These are phyloP conservation scores for Coniochaeta sp. DNA, from an alignment of 2,329 filamentous ascomycete genomes.

Conservation along the genomic window DNA sequence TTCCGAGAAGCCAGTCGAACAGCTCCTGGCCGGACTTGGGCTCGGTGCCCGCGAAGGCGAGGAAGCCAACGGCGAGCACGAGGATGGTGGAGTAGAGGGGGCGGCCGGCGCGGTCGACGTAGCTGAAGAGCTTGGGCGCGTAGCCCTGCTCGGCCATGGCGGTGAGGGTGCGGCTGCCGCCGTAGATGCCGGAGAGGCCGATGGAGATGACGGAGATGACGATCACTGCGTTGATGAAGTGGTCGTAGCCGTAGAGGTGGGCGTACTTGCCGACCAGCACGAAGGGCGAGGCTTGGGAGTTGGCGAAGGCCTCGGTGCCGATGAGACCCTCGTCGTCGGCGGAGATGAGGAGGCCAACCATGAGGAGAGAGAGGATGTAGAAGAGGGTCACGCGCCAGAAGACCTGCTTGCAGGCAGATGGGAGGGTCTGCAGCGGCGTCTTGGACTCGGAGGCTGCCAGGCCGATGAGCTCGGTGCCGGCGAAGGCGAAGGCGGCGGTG, in stretches of 20 bases:
- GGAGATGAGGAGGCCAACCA: slow-evolving; percentile 54
- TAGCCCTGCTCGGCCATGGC: slow-evolving; percentile 54
- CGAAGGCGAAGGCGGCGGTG: slow-evolving; percentile 50
- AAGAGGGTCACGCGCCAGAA: slow-evolving; percentile 20
- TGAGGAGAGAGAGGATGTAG: slow-evolving; percentile 45
- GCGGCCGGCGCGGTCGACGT: slow-evolving; percentile 52
- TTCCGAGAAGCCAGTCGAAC: slow-evolving; percentile 59
- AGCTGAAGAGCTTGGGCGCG: slow-evolving; percentile 48
- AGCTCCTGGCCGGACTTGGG: slow-evolving; percentile 34
- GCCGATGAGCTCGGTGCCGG: slow-evolving; percentile 50
- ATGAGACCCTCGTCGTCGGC: slow-evolving; percentile 43
- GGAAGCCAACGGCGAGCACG: slow-evolving; percentile 40
- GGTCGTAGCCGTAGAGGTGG: slow-evolving; percentile 42
- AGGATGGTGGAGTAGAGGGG: slow-evolving; percentile 43
- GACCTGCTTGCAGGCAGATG: slow-evolving; percentile 60
- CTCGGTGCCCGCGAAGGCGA: slow-evolving; percentile 42
- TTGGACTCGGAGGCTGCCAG: slow-evolving; percentile 52
- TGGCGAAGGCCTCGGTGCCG: slow-evolving; percentile 35
- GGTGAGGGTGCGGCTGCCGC: slow-evolving; percentile 50
- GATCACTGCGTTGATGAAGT: slow-evolving; percentile 54
- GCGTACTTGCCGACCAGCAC: slow-evolving; percentile 51
- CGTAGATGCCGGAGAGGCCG: slow-evolving; percentile 52
- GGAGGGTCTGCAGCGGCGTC: slow-evolving; percentile 52
- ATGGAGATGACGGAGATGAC: slow-evolving; percentile 52
- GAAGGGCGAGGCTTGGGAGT: slow-evolving; percentile 45